phyloP scores from a whole-genome alignment of 805 yeast species.

The Candida andamanensis region DNA sequence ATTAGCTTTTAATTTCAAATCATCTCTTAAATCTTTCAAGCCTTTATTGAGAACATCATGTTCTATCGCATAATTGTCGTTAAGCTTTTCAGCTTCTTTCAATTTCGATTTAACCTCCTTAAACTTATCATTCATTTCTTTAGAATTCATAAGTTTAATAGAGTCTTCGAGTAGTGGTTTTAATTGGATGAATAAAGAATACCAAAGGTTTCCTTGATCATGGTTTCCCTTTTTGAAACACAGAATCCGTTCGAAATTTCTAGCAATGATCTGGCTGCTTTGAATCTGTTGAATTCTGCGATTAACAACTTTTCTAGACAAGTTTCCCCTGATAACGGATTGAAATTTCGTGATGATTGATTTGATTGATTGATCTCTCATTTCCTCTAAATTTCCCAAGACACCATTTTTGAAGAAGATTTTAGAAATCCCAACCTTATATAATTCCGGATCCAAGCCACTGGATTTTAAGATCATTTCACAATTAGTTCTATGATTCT shows the following conservation, averaged over 20 bases:
- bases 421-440: constrained; percentile 66
- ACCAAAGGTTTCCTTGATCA: constrained; percentile 62
- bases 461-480: constrained; percentile 62
- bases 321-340: constrained; percentile 58
- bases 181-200: constrained; percentile 59
- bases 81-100: constrained; percentile 30
- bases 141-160: constrained; percentile 53
- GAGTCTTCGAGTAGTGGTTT: constrained; percentile 72
- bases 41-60: constrained; percentile 37
- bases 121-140: constrained; percentile 53
- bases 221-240: constrained; percentile 25
- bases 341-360: constrained; percentile 57
- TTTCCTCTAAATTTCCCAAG: constrained; percentile 69
- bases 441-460: constrained; percentile 53
- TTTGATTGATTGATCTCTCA: constrained; percentile 62
- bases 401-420: constrained; percentile 75
- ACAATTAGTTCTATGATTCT: constrained; percentile 59
- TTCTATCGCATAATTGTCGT: constrained; percentile 26
- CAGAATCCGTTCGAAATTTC: constrained; percentile 52
- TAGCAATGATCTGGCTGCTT: constrained; percentile 65
- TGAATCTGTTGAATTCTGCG: constrained; percentile 53
- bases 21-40: constrained; percentile 28
- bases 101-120: constrained; percentile 42
- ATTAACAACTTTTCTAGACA: constrained; percentile 46
- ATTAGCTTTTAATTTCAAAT: constrained; percentile 21